Conservation (phyloP, 495 filamentous ascomycete genomes). For the Astrocystis sublimbata region DNA sequence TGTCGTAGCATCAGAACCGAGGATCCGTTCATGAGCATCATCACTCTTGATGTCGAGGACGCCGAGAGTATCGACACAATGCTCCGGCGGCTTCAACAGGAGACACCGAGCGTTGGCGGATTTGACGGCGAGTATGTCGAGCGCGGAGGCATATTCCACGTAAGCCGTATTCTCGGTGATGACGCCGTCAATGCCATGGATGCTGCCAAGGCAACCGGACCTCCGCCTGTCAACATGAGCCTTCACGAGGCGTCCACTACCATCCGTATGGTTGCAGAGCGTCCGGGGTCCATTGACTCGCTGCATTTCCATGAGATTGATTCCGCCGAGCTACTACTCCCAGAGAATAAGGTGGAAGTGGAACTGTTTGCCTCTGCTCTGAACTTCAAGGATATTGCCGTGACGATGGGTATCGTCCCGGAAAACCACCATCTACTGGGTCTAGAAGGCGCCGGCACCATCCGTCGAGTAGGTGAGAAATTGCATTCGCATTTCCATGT, state of each 20-base stretch:
- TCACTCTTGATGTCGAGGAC: no score
- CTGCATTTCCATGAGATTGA: neutral
- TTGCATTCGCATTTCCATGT: no score
- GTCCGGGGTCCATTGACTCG: neutral
- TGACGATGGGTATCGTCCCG: conserved; percentile 43
- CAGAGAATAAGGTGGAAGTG: conserved; percentile 28
- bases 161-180: neutral
- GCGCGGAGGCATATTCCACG: neutral
- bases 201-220: neutral
- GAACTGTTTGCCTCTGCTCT: conserved; percentile 36
- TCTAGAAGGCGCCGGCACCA: conserved; percentile 44
- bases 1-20: no score
- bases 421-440: conserved; percentile 38
- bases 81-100: no score
- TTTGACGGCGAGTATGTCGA: neutral
- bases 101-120: no score
- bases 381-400: conserved; percentile 47
- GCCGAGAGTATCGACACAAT: no score
- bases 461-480: conserved; percentile 36
- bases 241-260: neutral
- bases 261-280: neutral
- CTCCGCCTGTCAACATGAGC: neutral
- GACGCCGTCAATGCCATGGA: neutral
- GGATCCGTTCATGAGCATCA: no score
- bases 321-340: neutral